Percentiles rank a stretch among this genome's conserved stretches.
Conservation (phyloP, 768 basidiomycete genomes). For the Tulasnella sp. region DNA sequence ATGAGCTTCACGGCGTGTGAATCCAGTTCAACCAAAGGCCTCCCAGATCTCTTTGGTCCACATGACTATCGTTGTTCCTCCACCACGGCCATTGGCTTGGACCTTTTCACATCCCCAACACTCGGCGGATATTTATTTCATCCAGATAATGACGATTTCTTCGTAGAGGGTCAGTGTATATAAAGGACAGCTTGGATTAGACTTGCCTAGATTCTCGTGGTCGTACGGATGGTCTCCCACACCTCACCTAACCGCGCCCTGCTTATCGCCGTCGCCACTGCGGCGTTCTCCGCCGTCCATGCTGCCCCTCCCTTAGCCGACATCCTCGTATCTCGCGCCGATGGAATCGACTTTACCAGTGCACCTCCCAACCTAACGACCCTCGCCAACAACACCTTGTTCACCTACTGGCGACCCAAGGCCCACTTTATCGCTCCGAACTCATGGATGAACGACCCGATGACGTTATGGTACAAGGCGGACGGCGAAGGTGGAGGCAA, state of each 20-base stretch:
- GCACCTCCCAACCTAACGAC: neutral
- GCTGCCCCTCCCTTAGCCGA: neutral
- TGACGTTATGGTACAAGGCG: neutral
- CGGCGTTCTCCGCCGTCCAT: neutral
- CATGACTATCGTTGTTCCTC: neutral
- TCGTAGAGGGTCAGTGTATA: neutral
- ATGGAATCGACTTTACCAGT: neutral
- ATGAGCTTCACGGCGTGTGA: neutral
- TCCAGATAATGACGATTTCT: neutral
- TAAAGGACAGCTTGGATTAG: neutral
- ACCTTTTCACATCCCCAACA: neutral
- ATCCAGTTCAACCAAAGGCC: neutral
- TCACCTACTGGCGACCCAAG: neutral
- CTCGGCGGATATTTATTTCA: neutral
- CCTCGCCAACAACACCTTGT: constrained; percentile 5
- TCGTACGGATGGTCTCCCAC: neutral
- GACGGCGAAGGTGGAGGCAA: constrained; percentile 2
- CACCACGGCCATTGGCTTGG: neutral
- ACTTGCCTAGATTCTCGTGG: neutral
- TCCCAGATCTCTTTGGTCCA: neutral
- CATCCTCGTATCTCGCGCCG: neutral
- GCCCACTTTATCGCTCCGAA: constrained; percentile 4
- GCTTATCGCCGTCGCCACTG: neutral
- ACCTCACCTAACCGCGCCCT: neutral
- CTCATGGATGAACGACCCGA: constrained; percentile 11